phyloP scores from a whole-genome alignment of 441 rosid species.

The Bruguiera hainesii region DNA sequence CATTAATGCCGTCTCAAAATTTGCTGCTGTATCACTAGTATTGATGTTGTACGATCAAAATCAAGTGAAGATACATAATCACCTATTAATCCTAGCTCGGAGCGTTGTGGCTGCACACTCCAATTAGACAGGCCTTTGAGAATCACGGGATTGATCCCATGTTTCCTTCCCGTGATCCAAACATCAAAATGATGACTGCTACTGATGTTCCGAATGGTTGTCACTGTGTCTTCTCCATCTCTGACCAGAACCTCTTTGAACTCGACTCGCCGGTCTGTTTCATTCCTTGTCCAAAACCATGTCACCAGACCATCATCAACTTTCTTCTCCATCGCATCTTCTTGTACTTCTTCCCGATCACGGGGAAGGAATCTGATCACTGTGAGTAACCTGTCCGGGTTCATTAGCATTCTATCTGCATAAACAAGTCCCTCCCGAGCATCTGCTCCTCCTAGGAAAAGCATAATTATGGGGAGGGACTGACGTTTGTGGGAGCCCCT shows the following conservation, averaged over 20 bases:
- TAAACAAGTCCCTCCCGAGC: conserved; percentile 53
- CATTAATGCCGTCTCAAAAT: conserved; percentile 29
- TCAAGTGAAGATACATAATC: conserved; percentile 49
- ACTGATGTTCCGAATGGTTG: conserved; percentile 48
- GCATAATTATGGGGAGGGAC: conserved; percentile 20
- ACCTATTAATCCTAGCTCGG: conserved; percentile 58
- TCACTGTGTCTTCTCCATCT: conserved; percentile 54
- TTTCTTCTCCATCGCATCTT: conserved; percentile 53
- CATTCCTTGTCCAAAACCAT: conserved; percentile 70
- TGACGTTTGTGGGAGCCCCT: neutral
- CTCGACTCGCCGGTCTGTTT: conserved; percentile 37
- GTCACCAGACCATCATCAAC: conserved; percentile 67
- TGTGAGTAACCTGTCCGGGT: conserved; percentile 33
- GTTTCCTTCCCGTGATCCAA: conserved; percentile 64
- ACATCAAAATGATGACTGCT: conserved; percentile 39
- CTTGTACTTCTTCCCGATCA: conserved; percentile 10
- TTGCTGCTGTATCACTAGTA: conserved; percentile 68
- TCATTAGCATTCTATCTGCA: conserved; percentile 46
- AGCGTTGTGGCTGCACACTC: conserved; percentile 34
- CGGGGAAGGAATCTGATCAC: conserved; percentile 50
- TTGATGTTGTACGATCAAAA: conserved; percentile 42
- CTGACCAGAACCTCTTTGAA: conserved; percentile 57
- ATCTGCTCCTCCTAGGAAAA: conserved; percentile 67
- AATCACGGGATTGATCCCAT: conserved; percentile 50
- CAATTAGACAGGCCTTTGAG: conserved; percentile 53